Conservation (phyloP, 768 basidiomycete genomes). For the button mushroom (Agaricus bisporus) region DNA sequence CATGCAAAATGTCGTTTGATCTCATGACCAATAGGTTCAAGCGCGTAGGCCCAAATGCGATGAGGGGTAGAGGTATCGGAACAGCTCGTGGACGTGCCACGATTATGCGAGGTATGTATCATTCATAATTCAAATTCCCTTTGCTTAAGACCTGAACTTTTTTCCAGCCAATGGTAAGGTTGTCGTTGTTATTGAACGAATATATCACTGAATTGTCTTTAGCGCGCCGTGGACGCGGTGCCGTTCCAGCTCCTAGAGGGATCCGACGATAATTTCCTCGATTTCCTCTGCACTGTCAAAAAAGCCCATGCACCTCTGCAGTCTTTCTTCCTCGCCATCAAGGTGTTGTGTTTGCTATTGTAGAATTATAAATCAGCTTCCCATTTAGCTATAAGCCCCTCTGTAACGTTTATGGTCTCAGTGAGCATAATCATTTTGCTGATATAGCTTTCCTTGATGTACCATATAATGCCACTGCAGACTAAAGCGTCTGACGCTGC, state of each 20-base stretch:
- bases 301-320: not conserved
- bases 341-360: no score
- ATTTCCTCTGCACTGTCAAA: not conserved
- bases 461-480: no score
- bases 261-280: conserved; percentile 61
- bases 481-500: no score
- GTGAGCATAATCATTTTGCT: no score
- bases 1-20: no score
- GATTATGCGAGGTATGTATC: conserved; percentile 85
- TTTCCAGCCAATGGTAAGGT: conserved; percentile 67
- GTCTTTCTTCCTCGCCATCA: no score
- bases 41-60: conserved; percentile 95
- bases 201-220: conserved; percentile 9
- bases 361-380: no score
- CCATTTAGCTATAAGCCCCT: no score
- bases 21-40: conserved; percentile 78
- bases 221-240: conserved; percentile 88
- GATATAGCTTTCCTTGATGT: no score
- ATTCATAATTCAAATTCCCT: not conserved
- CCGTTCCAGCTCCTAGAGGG: conserved; percentile 63
- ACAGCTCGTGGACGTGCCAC: conserved; percentile 98
- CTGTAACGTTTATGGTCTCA: no score
- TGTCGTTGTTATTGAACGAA: not conserved
- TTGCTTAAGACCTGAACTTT: not conserved
- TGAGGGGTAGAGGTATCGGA: conserved; percentile 98